phyloP scores from a whole-genome alignment of 805 yeast species.

The Metschnikowia sp. region DNA sequence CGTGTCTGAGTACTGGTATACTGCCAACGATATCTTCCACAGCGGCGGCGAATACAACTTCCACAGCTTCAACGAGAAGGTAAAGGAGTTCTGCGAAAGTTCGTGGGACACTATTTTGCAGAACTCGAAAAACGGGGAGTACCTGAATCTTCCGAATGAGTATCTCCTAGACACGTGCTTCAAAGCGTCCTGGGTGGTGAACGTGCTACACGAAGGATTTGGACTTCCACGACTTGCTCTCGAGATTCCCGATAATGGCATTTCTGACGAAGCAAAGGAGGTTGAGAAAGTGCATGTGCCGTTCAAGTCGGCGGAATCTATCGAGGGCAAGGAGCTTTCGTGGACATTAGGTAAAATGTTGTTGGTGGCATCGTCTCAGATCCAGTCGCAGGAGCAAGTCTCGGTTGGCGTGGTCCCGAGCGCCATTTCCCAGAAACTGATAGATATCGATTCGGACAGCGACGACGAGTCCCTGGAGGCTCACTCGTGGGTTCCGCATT shows the following conservation, averaged over 20 bases:
- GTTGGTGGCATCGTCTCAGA: slow-evolving; percentile 73
- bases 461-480: slow-evolving; percentile 15
- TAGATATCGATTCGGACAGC: slow-evolving; percentile 16
- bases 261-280: slow-evolving; percentile 17
- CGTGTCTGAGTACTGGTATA: slow-evolving; percentile 95
- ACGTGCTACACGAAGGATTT: slow-evolving; percentile 88
- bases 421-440: slow-evolving; percentile 26
- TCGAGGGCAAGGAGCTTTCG: slow-evolving; percentile 82
- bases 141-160: slow-evolving; percentile 50
- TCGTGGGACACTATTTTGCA: slow-evolving; percentile 61
- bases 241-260: slow-evolving; percentile 37
- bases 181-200: slow-evolving; percentile 92
- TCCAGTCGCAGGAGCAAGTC: slow-evolving; percentile 23
- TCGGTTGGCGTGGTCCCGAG: slow-evolving; percentile 42
- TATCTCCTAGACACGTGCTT: slow-evolving; percentile 78
- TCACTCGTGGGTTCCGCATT: slow-evolving; percentile 9
- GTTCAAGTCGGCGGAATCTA: slow-evolving; percentile 76
- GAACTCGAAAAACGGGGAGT: slow-evolving; percentile 52
- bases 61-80: slow-evolving; percentile 59
- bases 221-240: slow-evolving; percentile 71
- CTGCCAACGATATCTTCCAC: slow-evolving; percentile 86
- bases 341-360: slow-evolving; percentile 94
- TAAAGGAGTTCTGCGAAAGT: slow-evolving; percentile 69
- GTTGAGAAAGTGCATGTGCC: slow-evolving; percentile 45
- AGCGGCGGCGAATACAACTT: slow-evolving; percentile 88